Conservation (phyloP, 768 basidiomycete species). For the Lentinula raphanica region DNA sequence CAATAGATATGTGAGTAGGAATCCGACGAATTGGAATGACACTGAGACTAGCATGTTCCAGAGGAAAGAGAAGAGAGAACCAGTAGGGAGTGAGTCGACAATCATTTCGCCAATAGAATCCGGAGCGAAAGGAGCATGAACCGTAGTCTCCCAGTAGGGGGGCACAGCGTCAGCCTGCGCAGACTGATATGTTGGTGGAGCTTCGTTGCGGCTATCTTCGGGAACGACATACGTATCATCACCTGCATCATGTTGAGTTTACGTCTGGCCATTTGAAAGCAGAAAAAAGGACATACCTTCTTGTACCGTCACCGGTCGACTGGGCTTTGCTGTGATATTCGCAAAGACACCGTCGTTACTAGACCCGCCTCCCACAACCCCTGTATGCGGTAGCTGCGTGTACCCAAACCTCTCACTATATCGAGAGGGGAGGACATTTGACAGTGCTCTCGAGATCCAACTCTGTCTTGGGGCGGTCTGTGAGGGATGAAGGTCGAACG, state of each 20-base stretch:
- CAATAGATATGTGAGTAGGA: constrained; percentile 88
- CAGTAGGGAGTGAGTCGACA: constrained; percentile 83
- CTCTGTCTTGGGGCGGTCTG: constrained; percentile 29
- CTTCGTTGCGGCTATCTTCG: constrained; percentile 77
- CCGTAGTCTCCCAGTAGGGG: constrained; percentile 95
- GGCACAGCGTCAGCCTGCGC: constrained; percentile 96
- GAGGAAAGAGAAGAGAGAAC: constrained; percentile 78
- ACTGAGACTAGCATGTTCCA: constrained; percentile 93
- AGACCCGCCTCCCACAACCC: constrained; percentile 58
- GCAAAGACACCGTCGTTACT: constrained; percentile 91
- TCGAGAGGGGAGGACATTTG: constrained; percentile 50
- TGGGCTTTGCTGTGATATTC: constrained; percentile 89
- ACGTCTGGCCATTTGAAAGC: neutral
- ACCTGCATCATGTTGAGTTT: constrained; percentile 32
- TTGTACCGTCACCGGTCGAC: constrained; percentile 50
- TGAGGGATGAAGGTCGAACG: constrained; percentile 30
- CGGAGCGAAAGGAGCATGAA: constrained; percentile 80
- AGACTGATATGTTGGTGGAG: constrained; percentile 87
- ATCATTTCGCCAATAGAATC: constrained; percentile 73
- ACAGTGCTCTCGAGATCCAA: constrained; percentile 56
- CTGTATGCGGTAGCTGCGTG: constrained; percentile 29
- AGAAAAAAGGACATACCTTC: constrained; percentile 42
- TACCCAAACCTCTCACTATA: constrained; percentile 44
- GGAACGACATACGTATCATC: constrained; percentile 74
- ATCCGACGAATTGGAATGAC: constrained; percentile 96